Conservation (phyloP, 495 filamentous ascomycete genomes). For the Friedmanniomyces endolithicus region DNA sequence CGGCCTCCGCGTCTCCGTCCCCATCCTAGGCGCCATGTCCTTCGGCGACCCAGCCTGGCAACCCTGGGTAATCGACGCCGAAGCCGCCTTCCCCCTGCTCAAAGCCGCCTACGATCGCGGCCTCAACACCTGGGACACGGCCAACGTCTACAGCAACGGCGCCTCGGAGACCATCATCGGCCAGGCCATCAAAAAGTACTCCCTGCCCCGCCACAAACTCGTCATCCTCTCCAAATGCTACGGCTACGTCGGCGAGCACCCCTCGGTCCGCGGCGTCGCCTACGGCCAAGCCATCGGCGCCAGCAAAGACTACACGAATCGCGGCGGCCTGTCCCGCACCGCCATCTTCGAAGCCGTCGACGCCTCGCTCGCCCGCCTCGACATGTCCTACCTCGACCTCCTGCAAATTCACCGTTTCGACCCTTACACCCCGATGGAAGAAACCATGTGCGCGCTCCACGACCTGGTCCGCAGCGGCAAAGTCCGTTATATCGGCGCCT, state of each 20-base stretch:
- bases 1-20: conserved; percentile 36
- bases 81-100: conserved; percentile 29
- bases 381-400: conserved; percentile 57
- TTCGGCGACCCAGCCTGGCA: conserved; percentile 32
- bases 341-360: conserved; percentile 58
- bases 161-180: conserved; percentile 36
- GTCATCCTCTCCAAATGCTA: conserved; percentile 38
- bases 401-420: conserved; percentile 67
- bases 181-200: conserved; percentile 37
- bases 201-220: conserved; percentile 35
- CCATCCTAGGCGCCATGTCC: conserved; percentile 39
- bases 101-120: conserved; percentile 40
- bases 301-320: conserved; percentile 37
- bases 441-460: conserved; percentile 53
- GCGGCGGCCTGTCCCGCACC: conserved; percentile 25
- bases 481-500: conserved; percentile 32
- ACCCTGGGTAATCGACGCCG: conserved; percentile 37
- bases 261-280: conserved; percentile 20
- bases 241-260: conserved; percentile 28
- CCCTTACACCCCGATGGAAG: conserved; percentile 42
- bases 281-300: conserved; percentile 27
- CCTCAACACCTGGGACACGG: conserved; percentile 30
- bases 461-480: conserved; percentile 30
- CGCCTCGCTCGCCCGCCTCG: conserved; percentile 51
- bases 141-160: conserved; percentile 37